A percentile compares a stretch with the other conserved stretches of the same genome.
These are phyloP conservation scores for Geopyxis carbonaria DNA, from an alignment of 495 filamentous ascomycete genomes.

Conservation along the genomic window DNA sequence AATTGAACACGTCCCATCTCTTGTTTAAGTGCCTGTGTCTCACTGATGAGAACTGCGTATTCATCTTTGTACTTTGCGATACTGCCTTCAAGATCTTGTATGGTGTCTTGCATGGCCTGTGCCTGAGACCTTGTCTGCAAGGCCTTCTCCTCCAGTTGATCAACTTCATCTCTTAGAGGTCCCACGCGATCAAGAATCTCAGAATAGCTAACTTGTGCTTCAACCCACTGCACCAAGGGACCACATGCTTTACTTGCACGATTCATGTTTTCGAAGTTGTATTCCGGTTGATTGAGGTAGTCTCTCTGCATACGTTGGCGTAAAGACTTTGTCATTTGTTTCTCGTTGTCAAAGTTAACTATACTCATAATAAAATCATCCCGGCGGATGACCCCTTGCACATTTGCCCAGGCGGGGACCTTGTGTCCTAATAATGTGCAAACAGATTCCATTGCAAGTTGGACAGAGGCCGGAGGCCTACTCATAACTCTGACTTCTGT, in stretches of 20 bases:
- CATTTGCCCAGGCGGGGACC: conserved; percentile 73
- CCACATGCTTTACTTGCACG: conserved; percentile 93
- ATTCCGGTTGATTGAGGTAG: conserved; percentile 79
- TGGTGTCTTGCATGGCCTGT: conserved; percentile 74
- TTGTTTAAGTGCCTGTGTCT: conserved; percentile 90
- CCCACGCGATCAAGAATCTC: conserved; percentile 92
- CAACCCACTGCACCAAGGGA: conserved; percentile 91
- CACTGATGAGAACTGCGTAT: conserved; percentile 87
- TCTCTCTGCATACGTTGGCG: conserved; percentile 81
- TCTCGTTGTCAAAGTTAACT: conserved; percentile 91
- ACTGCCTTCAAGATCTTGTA: conserved; percentile 65
- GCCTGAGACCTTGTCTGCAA: conserved; percentile 88
- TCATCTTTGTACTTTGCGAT: conserved; percentile 95
- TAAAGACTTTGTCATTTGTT: conserved; percentile 71
- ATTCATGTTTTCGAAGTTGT: conserved; percentile 88
- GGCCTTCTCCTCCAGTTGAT: conserved; percentile 68
- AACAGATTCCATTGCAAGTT: conserved; percentile 83
- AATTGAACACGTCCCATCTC: conserved; percentile 93
- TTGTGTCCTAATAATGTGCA: conserved; percentile 88
- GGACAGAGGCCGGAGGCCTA: conserved; percentile 74
- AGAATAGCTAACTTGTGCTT: conserved; percentile 92
- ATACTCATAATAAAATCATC: conserved; percentile 98
- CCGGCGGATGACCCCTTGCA: conserved; percentile 67
- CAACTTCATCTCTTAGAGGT: conserved; percentile 79
- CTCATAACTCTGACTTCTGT: conserved; percentile 96